Base-by-base conservation (phyloP, 139 green algal species). In the Coccomyxa sp. region DNA sequence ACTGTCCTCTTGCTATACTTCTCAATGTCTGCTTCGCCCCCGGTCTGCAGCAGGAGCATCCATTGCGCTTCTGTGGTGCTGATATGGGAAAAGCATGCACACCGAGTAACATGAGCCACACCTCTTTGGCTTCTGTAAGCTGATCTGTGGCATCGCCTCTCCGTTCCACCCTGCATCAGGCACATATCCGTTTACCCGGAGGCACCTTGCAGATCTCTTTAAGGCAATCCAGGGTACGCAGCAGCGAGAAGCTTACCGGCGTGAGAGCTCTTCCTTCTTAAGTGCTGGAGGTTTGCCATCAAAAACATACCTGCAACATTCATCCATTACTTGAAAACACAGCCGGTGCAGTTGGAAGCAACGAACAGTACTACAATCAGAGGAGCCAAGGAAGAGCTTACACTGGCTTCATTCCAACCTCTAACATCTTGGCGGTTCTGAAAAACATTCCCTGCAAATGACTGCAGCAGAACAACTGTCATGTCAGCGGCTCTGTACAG, bases 371-470 rank as follows among this genome's bases (percentile, higher is more conserved):
- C 44, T 16, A 74, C 16, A 74, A 8, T 50, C 31, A 39, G 33
- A 34, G 33, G 64, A 31, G n/a, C 12, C 8, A 7, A 54, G 9
- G 6, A 2, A 40, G 27, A 27, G 81, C 86, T 79, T 89, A 99
- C 77, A 99, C 90, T 16, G 96, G 96, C 75, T 95, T 94, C 78
- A 99, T 97, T 69, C 94, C 94, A 10, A 93, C 93, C 76, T 99
- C 95, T 29, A 99, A 82, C 94, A 99, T 97, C 8, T 92, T 89
- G 6, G 86, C 88, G 34, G 96, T 99, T 31, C 96, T 85, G 81
- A 92, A 97, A 74, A 99, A 98, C 95, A 99, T 98, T 41, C 97
- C 97, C 77, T 94, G 88, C 33, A 96, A 55, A 74, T 97, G 93
- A 50, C 83, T 92, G 89, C 78, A 82, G 0, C n/a, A n/a, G n/a